Base-by-base conservation (phyloP, 225 moss, liverwort and hornwort genomes). In the Pleurozium schreberi region DNA sequence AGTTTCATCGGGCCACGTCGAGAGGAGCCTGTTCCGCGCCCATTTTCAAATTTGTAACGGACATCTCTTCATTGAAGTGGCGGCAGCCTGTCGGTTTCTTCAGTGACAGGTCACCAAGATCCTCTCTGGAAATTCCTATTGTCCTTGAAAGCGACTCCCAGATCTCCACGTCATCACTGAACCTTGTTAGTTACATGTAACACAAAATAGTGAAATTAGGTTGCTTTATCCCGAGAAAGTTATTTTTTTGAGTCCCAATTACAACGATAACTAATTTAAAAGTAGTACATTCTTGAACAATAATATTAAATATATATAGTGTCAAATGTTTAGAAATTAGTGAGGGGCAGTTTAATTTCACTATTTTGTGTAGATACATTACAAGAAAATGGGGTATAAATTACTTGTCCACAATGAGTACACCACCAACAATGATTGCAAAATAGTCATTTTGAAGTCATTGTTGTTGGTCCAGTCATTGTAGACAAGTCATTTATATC, bases 11-110 rank as follows among this genome's bases (percentile, higher is more conserved):
- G 90, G 88, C 28, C 47, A 30, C 31, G 86, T 83, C 82, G 64
- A 62, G 12, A 9, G 34, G 5, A 23, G 18, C 38, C 25, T 13
- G 40, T 36, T 76, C 33, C 91, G 75, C 85, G 76, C 68, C 17
- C 45, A 53, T 62, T 82, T 92, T 92, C 90, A 88, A 92, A 92
- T 84, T 85, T 68, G 18, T 85, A 92, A 87, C 90, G 90, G 55
- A 59, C 38, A 34, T 15, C 19, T 38, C 26, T 47, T 49, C 69
- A 40, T 80, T 78, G 84, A 53, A 64, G 78, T 55, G 82, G 63
- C 65, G 52, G 82, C 45, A 61, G 75, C 61, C 86, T 23, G 86
- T 55, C 62, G 18, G 67, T 33, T 80, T 27, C 26, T 5, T 8
- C 19, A 26, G 49, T 47, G 81, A 38, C 81, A 68, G 11, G 87